These are phyloP conservation scores for Penicillium sp. DNA, from an alignment of 2,329 filamentous ascomycete genomes.

Conservation along the genomic window DNA sequence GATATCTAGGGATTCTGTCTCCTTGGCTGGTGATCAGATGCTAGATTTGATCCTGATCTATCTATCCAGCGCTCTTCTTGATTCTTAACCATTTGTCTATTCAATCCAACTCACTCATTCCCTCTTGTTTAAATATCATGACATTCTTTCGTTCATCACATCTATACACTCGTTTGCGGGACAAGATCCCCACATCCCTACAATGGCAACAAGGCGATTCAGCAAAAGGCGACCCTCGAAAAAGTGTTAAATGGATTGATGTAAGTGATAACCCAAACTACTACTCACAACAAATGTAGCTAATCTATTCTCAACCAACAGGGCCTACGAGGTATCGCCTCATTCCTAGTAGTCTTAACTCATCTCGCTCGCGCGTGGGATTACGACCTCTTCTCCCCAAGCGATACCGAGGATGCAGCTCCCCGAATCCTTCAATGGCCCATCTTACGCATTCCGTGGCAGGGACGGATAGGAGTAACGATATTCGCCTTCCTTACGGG, in stretches of 20 bases:
- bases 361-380: slow-evolving; percentile 55
- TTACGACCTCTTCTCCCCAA: slow-evolving; percentile 52
- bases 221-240: slow-evolving; percentile 33
- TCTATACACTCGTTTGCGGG: slow-evolving; percentile 17
- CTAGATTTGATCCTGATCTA: neutral
- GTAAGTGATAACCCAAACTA: neutral
- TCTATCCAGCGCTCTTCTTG: neutral
- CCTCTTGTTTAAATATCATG: neutral
- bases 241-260: slow-evolving; percentile 48
- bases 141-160: slow-evolving; percentile 9
- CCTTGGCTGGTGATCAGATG: neutral
- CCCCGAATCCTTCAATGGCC: slow-evolving; percentile 53
- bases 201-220: slow-evolving; percentile 21
- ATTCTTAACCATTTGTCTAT: neutral
- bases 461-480: slow-evolving; percentile 56
- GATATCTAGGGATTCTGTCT: neutral
- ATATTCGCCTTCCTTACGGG: slow-evolving; percentile 59
- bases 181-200: slow-evolving; percentile 15
- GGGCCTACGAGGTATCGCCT: slow-evolving; percentile 56
- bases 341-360: slow-evolving; percentile 54
- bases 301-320: slow-evolving; percentile 17
- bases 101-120: neutral
- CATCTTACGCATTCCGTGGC: slow-evolving; percentile 56
- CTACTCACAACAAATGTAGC: neutral
- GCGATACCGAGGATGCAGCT: slow-evolving; percentile 42